Conservation (phyloP, 2,329 filamentous ascomycete genomes). For the Lecanoromycetidae sp. region DNA sequence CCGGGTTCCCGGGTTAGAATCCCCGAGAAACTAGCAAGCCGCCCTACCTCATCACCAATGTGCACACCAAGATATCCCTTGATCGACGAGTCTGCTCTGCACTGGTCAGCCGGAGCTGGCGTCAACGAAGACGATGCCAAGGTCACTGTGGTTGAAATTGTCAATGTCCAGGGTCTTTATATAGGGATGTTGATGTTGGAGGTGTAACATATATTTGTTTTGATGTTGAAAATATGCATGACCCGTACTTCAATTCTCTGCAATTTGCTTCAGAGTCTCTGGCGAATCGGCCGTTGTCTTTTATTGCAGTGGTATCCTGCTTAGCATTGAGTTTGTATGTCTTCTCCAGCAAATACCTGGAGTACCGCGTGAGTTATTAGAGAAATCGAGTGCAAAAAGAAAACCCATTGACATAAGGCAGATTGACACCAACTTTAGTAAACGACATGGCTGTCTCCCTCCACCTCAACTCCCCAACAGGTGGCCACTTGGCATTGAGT, state of each 20-base stretch:
- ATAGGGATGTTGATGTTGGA: background rate
- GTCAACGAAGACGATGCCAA: no score
- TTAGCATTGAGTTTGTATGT: background rate
- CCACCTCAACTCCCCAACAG: slow-evolving; percentile 21
- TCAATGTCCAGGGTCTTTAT: background rate
- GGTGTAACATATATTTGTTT: no score
- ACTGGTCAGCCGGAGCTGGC: no score
- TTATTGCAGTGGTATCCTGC: background rate
- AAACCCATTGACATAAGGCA: slow-evolving; percentile 2
- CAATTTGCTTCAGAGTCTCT: background rate
- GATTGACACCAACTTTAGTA: slow-evolving; percentile 9
- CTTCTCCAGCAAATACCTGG: background rate
- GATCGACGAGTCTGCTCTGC: background rate
- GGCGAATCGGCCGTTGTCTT: background rate
- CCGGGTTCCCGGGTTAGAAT: no score
- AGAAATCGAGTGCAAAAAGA: background rate
- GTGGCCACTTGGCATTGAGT: slow-evolving; percentile 26
- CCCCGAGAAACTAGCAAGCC: no score
- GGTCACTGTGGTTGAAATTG: no score
- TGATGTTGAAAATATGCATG: background rate
- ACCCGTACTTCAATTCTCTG: background rate
- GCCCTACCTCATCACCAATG: no score
- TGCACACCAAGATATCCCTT: background rate
- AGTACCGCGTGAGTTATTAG: slow-evolving; percentile 2
- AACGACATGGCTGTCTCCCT: slow-evolving; percentile 17